Conservation (phyloP, 2,329 filamentous ascomycete species). For the Cyclaneusma minus region DNA sequence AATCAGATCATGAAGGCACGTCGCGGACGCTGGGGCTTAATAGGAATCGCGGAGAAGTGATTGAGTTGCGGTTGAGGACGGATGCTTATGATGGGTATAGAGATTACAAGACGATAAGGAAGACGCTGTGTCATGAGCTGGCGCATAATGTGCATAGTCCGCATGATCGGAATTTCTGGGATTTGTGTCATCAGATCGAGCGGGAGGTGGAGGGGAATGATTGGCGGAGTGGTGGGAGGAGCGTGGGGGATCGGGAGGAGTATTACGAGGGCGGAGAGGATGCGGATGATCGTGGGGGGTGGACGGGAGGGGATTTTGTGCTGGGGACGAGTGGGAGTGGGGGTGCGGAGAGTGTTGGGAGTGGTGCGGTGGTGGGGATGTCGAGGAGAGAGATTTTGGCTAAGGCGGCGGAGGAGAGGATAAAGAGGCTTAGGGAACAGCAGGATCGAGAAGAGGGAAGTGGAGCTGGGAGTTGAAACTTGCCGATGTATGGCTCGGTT, state of each 20-base stretch:
- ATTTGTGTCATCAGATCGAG: constrained; percentile 75
- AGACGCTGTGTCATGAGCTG: constrained; percentile 88
- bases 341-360: constrained; percentile 20
- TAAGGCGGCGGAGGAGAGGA: constrained; percentile 49
- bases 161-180: constrained; percentile 83
- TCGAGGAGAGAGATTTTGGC: constrained; percentile 62
- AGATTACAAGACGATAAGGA: constrained; percentile 81
- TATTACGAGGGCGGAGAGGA: constrained; percentile 34
- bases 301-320: constrained; percentile 67
- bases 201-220: constrained; percentile 68
- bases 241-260: constrained; percentile 41
- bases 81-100: constrained; percentile 89
- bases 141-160: constrained; percentile 79
- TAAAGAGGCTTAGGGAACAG: constrained; percentile 15
- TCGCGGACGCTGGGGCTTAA: constrained; percentile 75
- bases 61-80: constrained; percentile 80
- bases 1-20: constrained; percentile 52
- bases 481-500: too few relatives aligned
- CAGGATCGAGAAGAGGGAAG: too few relatives aligned
- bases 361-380: constrained; percentile 24
- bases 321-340: constrained; percentile 38
- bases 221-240: constrained; percentile 57
- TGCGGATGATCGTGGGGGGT: constrained; percentile 55
- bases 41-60: constrained; percentile 73
- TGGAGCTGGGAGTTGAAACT: too few relatives aligned